These are phyloP conservation scores for Stagonosporopsis tanaceti DNA, from an alignment of 2,329 filamentous ascomycete genomes.

Conservation along the genomic window DNA sequence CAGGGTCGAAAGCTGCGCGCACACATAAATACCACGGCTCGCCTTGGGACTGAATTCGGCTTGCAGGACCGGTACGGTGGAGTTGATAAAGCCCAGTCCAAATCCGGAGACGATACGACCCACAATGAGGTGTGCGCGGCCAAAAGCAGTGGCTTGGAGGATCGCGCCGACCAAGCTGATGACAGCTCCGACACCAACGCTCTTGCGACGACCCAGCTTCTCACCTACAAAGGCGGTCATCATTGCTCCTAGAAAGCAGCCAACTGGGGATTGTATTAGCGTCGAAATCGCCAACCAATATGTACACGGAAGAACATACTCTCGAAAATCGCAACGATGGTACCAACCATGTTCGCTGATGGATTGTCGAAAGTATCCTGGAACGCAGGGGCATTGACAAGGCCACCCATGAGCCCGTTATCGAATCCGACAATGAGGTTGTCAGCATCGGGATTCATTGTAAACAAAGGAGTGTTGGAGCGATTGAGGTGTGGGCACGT, in stretches of 20 bases:
- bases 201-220: conserved; percentile 57
- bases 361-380: conserved; percentile 37
- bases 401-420: conserved; percentile 70
- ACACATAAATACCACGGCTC: conserved; percentile 28
- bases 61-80: conserved; percentile 26
- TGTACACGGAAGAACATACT: conserved; percentile 9
- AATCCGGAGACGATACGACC: conserved; percentile 38
- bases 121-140: conserved; percentile 26
- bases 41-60: conserved; percentile 30
- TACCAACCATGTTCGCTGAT: conserved; percentile 29
- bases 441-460: too few relatives aligned
- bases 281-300: not conserved
- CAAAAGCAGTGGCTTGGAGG: conserved; percentile 25
- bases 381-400: conserved; percentile 73
- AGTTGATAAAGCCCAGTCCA: conserved; percentile 36
- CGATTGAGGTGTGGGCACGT: too few relatives aligned
- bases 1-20: conserved; percentile 28
- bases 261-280: conserved; percentile 33
- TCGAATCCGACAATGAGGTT: conserved; percentile 53
- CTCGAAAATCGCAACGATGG: conserved; percentile 31
- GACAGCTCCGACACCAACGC: conserved; percentile 23
- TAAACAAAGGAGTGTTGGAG: too few relatives aligned
- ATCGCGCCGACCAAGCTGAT: conserved; percentile 26
- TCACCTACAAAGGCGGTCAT: conserved; percentile 59
- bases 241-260: conserved; percentile 53